Evolutionary conservation across 202 grass and related monocot genomes (phyloP).

Genomic region (Carex arenaria): DNA sequence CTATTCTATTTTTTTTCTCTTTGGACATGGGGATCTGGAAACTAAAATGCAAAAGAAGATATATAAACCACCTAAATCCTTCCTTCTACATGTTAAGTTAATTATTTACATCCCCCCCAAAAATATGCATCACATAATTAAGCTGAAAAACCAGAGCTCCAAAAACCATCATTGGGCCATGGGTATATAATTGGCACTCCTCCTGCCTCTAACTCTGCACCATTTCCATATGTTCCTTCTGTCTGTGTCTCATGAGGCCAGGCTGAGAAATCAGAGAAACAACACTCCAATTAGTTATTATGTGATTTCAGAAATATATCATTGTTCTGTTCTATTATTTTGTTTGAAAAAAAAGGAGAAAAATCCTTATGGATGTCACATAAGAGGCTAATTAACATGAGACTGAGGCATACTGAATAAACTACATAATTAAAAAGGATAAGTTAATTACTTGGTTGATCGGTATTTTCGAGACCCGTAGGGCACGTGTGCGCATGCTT

Average conservation of each 20-base stretch:
- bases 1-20: too few relatives aligned
- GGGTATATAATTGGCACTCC: too few relatives aligned
- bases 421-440: background rate
- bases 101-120: too few relatives aligned
- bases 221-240: background rate
- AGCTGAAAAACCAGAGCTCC: too few relatives aligned
- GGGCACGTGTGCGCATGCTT: constrained; percentile 13
- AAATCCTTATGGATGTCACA: background rate
- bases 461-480: background rate
- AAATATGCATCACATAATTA: too few relatives aligned
- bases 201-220: background rate
- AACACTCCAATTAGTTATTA: background rate
- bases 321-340: background rate
- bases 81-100: too few relatives aligned
- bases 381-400: background rate
- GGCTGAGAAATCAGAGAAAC: background rate
- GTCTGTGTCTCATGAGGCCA: too few relatives aligned
- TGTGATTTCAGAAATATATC: background rate
- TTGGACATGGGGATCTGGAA: too few relatives aligned
- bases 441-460: constrained; percentile 10
- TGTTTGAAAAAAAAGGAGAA: background rate
- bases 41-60: too few relatives aligned
- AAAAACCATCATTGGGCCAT: too few relatives aligned
- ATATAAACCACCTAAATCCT: too few relatives aligned
- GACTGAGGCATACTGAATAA: background rate